phyloP scores from a whole-genome alignment of 148 eudicot genomes.

The Rhododendron henanense region DNA sequence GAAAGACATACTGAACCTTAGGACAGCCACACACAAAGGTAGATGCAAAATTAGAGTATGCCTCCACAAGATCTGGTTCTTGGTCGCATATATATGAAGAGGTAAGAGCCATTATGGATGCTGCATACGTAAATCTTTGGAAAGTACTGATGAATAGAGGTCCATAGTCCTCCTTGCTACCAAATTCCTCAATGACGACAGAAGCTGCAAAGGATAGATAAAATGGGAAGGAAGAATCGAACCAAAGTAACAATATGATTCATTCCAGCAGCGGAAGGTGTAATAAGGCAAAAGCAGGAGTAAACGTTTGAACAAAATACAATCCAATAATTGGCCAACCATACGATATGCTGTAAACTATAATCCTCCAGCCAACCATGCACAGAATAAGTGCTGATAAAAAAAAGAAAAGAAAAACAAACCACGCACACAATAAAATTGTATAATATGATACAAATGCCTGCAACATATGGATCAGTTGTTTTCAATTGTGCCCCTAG shows the following conservation, averaged over 20 bases:
- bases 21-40: constrained; percentile 66
- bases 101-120: constrained; percentile 78
- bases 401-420: background rate
- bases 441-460: background rate
- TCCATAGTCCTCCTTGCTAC: constrained; percentile 80
- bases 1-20: constrained; percentile 46
- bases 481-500: background rate
- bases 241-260: background rate
- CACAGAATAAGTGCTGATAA: background rate
- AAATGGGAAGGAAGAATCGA: background rate
- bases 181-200: constrained; percentile 79
- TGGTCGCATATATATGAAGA: constrained; percentile 98
- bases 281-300: background rate
- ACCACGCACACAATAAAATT: background rate
- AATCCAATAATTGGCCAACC: background rate
- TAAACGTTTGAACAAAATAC: background rate
- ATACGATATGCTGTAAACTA: background rate
- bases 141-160: constrained; percentile 72
- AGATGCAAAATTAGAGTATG: constrained; percentile 77
- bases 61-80: constrained; percentile 97
- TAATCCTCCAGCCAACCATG: background rate
- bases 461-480: background rate
- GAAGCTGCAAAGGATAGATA: constrained; percentile 56
- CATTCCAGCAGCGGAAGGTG: background rate
- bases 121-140: constrained; percentile 77